These are phyloP conservation scores for Heliamphora exappendiculata DNA, from an alignment of 148 eudicot genomes.

Conservation along the genomic window DNA sequence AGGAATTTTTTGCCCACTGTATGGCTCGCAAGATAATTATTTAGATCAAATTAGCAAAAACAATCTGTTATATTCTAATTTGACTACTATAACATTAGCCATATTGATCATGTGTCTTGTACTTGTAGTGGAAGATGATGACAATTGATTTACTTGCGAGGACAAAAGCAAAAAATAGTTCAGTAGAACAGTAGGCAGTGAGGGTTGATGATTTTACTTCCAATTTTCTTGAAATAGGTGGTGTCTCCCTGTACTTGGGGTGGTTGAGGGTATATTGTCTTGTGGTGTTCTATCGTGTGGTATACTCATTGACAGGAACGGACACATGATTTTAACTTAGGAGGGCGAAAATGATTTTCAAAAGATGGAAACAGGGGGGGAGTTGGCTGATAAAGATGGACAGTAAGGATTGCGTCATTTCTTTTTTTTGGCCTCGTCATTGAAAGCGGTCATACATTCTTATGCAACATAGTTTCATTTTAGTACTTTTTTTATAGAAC, in stretches of 20 bases:
- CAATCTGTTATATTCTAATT: slow-evolving; percentile 2
- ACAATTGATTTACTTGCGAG: background rate
- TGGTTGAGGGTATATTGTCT: background rate
- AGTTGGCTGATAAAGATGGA: no score
- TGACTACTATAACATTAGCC: background rate
- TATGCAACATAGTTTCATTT: background rate
- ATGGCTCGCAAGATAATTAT: background rate
- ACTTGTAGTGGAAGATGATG: background rate
- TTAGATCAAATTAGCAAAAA: background rate
- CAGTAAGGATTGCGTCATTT: no score
- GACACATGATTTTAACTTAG: no score
- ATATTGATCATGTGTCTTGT: background rate
- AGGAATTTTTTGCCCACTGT: background rate
- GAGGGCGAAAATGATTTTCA: no score
- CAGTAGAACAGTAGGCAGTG: background rate
- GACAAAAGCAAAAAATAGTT: background rate
- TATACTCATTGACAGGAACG: no score
- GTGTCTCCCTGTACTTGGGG: background rate
- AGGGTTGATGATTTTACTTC: background rate
- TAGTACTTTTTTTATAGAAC: no score
- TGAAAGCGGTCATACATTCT: no score
- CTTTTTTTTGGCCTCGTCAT: no score
- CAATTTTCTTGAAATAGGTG: background rate
- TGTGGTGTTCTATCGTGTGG: no score
- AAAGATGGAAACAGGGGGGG: no score